Conservation (phyloP, 805 yeast genomes). For the Kuraishia molischiana region DNA sequence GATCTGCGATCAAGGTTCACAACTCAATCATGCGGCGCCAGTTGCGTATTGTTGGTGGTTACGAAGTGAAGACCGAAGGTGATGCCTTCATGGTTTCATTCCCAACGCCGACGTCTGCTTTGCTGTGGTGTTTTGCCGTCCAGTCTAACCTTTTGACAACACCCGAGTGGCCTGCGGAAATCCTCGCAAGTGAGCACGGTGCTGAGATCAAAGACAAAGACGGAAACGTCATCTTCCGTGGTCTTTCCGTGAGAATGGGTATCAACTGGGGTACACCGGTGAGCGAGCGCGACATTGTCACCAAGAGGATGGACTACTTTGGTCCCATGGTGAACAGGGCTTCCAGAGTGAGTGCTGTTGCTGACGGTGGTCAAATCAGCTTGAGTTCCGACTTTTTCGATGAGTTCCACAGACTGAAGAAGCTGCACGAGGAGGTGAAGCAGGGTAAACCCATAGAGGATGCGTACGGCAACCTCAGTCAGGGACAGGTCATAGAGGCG, state of each 20-base stretch:
- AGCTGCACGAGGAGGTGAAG: conserved; percentile 31
- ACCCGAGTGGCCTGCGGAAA: conserved; percentile 95
- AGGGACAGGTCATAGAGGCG: conserved; percentile 38
- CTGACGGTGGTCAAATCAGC: conserved; percentile 97
- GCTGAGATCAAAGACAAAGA: conserved; percentile 61
- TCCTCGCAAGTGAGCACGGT: conserved; percentile 77
- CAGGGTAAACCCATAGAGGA: conserved; percentile 19
- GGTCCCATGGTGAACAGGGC: conserved; percentile 98
- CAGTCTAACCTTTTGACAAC: conserved; percentile 67
- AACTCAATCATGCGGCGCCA: conserved; percentile 92
- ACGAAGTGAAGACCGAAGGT: conserved; percentile 98
- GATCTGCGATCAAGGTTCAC: conserved; percentile 92
- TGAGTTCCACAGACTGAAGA: conserved; percentile 54
- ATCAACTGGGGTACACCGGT: conserved; percentile 98
- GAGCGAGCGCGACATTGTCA: conserved; percentile 88
- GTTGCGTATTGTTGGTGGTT: conserved; percentile 87
- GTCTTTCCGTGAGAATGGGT: conserved; percentile 96
- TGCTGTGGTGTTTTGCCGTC: conserved; percentile 90
- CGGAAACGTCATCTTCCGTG: conserved; percentile 60
- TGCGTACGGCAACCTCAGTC: conserved; percentile 31
- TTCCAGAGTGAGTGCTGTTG: conserved; percentile 85
- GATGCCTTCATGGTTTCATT: conserved; percentile 98
- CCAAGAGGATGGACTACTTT: conserved; percentile 95
- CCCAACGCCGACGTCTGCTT: conserved; percentile 83
- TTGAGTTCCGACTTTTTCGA: conserved; percentile 72